These are phyloP conservation scores for Peniophora sp. DNA, from an alignment of 1,284 basidiomycete genomes.

Conservation along the genomic window DNA sequence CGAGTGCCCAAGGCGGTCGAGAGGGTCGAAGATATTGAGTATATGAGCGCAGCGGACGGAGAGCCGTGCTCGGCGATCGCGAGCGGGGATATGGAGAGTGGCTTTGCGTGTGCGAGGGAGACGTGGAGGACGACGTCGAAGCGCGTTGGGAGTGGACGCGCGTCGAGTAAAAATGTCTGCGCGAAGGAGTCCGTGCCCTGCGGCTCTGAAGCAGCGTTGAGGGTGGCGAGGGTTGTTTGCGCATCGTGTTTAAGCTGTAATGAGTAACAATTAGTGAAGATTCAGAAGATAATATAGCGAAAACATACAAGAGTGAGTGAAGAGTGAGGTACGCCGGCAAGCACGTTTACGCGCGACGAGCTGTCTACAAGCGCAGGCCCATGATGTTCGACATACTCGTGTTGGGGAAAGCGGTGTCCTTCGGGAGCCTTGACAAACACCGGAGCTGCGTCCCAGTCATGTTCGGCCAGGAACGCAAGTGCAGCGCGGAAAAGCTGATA, in stretches of 20 bases:
- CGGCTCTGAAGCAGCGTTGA: constrained; percentile 50
- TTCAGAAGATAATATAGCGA: neutral
- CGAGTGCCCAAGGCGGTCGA: constrained; percentile 68
- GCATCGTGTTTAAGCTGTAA: constrained; percentile 73
- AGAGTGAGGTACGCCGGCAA: constrained; percentile 68
- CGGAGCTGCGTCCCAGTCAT: constrained; percentile 57
- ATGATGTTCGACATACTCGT: constrained; percentile 44
- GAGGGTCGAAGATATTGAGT: constrained; percentile 47
- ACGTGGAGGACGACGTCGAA: constrained; percentile 57
- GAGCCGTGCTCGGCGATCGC: constrained; percentile 56
- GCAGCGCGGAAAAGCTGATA: constrained; percentile 84
- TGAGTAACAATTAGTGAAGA: neutral
- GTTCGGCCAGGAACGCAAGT: constrained; percentile 72
- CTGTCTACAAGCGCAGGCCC: constrained; percentile 74
- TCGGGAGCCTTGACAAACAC: constrained; percentile 54
- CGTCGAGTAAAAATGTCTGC: constrained; percentile 67
- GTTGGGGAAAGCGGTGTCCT: constrained; percentile 46
- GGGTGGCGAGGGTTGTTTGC: constrained; percentile 55
- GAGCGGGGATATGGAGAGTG: constrained; percentile 25
- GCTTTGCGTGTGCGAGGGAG: constrained; percentile 32
- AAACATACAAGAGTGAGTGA: constrained; percentile 63
- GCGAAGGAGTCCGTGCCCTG: constrained; percentile 37
- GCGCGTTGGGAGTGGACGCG: constrained; percentile 47
- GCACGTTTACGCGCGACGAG: constrained; percentile 71
- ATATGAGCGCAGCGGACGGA: constrained; percentile 44